These are phyloP conservation scores for Fomitopsis schrenkii DNA, from an alignment of 1,284 basidiomycete genomes.

Conservation along the genomic window DNA sequence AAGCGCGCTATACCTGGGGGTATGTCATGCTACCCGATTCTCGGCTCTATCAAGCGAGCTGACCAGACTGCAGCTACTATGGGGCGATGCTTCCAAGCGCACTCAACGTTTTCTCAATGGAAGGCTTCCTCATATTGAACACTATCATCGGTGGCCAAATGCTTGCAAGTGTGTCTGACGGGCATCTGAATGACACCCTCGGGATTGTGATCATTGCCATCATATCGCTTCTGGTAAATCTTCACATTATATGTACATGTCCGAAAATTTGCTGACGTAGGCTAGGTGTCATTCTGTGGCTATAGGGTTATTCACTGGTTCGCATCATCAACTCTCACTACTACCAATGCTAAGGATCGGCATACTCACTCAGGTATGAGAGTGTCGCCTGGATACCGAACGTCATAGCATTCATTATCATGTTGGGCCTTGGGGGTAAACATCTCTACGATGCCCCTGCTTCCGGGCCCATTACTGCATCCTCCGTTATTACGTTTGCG, in stretches of 20 bases:
- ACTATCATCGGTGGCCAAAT: conserved; percentile 76
- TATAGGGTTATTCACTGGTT: conserved; percentile 62
- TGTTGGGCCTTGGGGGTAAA: conserved; percentile 59
- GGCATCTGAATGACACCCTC: conserved; percentile 44
- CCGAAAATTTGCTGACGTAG: background rate
- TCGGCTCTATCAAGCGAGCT: background rate
- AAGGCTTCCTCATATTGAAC: conserved; percentile 73
- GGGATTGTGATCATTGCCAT: conserved; percentile 79
- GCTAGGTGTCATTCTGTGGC: conserved; percentile 51
- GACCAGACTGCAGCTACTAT: conserved; percentile 42
- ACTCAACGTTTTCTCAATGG: conserved; percentile 60
- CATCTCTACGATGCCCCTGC: conserved; percentile 32
- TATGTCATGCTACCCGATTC: conserved; percentile 13
- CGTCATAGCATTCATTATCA: conserved; percentile 59
- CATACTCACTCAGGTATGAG: conserved; percentile 38
- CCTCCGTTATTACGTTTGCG: conserved; percentile 28
- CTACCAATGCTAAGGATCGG: conserved; percentile 3
- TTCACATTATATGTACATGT: background rate
- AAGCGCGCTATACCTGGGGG: conserved; percentile 56
- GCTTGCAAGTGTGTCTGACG: conserved; percentile 54
- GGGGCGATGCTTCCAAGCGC: conserved; percentile 59
- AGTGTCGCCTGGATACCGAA: conserved; percentile 67
- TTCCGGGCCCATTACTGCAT: conserved; percentile 27
- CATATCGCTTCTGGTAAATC: conserved; percentile 51
- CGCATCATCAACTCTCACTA: conserved; percentile 1